Percentiles rank a stretch among this genome's conserved stretches.
Conservation (phyloP, 2,329 filamentous ascomycete genomes). For the Beauveria medogensis region DNA sequence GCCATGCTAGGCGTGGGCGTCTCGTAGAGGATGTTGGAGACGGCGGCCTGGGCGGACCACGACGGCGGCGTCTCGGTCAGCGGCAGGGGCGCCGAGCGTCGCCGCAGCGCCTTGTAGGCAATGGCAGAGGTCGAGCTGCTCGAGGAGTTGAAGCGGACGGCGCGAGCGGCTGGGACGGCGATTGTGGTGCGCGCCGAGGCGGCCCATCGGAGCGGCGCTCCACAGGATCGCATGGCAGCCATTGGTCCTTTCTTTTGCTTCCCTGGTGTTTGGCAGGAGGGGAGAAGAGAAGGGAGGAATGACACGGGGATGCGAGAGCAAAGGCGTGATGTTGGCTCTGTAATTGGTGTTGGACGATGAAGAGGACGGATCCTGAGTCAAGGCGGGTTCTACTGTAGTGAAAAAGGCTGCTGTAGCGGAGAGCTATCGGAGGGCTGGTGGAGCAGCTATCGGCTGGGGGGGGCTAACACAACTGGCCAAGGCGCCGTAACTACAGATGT, state of each 20-base stretch:
- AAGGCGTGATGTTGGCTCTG: neutral
- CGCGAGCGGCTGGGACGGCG: slow-evolving; percentile 17
- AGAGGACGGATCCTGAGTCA: neutral
- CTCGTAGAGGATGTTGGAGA: slow-evolving; percentile 98
- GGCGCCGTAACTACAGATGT: neutral
- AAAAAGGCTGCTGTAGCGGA: slow-evolving; percentile 5
- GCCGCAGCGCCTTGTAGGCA: slow-evolving; percentile 94
- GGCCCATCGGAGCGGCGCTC: slow-evolving; percentile 31
- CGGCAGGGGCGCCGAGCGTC: slow-evolving; percentile 77
- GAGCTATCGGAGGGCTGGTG: slow-evolving; percentile 10
- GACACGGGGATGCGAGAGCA: neutral
- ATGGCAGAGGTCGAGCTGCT: slow-evolving; percentile 78
- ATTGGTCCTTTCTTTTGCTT: slow-evolving; percentile 23
- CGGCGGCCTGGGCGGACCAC: slow-evolving; percentile 87
- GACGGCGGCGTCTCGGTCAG: slow-evolving; percentile 66
- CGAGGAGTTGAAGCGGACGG: slow-evolving; percentile 31
- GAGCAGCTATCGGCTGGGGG: slow-evolving; percentile 4
- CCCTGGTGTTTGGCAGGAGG: too few species aligned
- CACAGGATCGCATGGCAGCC: slow-evolving; percentile 37
- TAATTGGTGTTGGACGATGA: neutral
- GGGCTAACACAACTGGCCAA: neutral
- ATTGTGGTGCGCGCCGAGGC: slow-evolving; percentile 20
- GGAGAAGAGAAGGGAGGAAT: neutral
- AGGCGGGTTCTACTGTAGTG: neutral
- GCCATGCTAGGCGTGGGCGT: slow-evolving; percentile 76